Percentiles rank a stretch among this genome's conserved stretches.
phyloP scores from a whole-genome alignment of 2,329 filamentous ascomycete species.

The Aspergillus jensenii region DNA sequence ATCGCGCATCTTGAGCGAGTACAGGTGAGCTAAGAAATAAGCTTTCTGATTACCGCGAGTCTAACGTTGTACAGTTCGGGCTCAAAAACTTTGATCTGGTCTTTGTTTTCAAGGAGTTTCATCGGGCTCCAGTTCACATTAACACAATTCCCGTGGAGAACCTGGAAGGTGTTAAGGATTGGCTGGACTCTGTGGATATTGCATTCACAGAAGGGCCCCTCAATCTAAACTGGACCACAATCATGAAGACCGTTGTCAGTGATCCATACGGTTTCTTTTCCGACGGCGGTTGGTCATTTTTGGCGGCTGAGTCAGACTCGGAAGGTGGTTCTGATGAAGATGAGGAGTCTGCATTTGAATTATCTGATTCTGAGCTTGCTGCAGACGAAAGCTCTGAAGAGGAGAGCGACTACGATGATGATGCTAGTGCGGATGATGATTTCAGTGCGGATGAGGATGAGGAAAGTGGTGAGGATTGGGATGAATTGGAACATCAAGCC shows the following conservation, averaged over 20 bases:
- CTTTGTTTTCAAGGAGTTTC: slow-evolving; percentile 97
- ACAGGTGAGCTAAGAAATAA: slow-evolving; percentile 44
- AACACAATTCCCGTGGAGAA: slow-evolving; percentile 98
- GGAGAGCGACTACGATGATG: slow-evolving; percentile 90
- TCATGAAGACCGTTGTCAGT: slow-evolving; percentile 97
- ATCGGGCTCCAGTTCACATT: slow-evolving; percentile 84
- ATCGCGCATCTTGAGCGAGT: slow-evolving; percentile 95
- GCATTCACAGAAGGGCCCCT: slow-evolving; percentile 91
- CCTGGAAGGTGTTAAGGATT: slow-evolving; percentile 94
- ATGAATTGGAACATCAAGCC: slow-evolving; percentile 87
- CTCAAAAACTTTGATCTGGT: slow-evolving; percentile 99
- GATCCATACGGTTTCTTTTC: slow-evolving; percentile 94
- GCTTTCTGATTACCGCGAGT: not conserved
- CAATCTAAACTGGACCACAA: slow-evolving; percentile 97
- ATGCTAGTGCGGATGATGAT: slow-evolving; percentile 76
- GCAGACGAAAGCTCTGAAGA: slow-evolving; percentile 80
- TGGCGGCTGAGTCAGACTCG: slow-evolving; percentile 82
- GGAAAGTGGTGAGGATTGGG: slow-evolving; percentile 87
- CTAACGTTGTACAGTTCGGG: slow-evolving; percentile 67
- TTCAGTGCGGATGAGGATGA: slow-evolving; percentile 66
- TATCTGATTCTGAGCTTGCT: slow-evolving; percentile 77
- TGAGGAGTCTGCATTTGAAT: slow-evolving; percentile 89
- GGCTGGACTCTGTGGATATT: slow-evolving; percentile 94
- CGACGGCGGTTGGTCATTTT: slow-evolving; percentile 93
- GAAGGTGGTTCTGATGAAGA: slow-evolving; percentile 76